Base-by-base conservation (phyloP, 2,329 filamentous ascomycete genomes). In the Stachybotrys chlorohalonatus region DNA sequence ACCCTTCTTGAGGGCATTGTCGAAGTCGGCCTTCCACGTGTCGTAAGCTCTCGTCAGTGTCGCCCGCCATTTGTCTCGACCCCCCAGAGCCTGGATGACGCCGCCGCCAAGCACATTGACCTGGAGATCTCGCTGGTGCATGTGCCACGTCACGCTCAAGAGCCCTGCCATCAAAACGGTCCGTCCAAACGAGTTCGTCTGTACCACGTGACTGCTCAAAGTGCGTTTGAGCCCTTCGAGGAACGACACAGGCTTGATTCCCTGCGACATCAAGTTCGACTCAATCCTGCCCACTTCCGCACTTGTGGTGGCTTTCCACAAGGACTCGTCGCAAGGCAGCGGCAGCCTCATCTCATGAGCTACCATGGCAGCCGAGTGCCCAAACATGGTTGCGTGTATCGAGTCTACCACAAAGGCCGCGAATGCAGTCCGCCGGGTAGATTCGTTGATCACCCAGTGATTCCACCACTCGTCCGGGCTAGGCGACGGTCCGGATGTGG, bases 321-420 rank as follows among this genome's bases (percentile, higher is more conserved):
- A 74, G 5, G 87, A 84, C 67, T 97, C 94, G 61, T 97, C 92
- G 66, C 93, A 97, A 0, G 94, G 94, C 48, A 99, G 73, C 1
- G 91, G 90, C 8, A 97, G 78, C 52, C 90, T 84, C 82, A 99
- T 90, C 70, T 97, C 94, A 64, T 97, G 92, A 2, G 92, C 91
- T 7, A 95, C 91, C 93, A 97, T 96, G 48, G 95, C 91, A 0
- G 90, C 93, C 3, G 92, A 94, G 70, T 97, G 94, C 0, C 93
- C 94, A 70, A 97, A 97, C 88, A 99, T 96, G 31, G 91, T 96
- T 1, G 92, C 91, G 69, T 99, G 94, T 1, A 92, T 95, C 5
- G 92, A 95, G 68, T 99, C 94, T 60, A 97, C 86, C 48, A 96
- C 84, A 66, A 97, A 97, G 0, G 94, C 94, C 1, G 89, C 91